Evolutionary conservation across 495 filamentous ascomycete genomes (phyloP).

Genomic region (Annulohypoxylon nitens): DNA sequence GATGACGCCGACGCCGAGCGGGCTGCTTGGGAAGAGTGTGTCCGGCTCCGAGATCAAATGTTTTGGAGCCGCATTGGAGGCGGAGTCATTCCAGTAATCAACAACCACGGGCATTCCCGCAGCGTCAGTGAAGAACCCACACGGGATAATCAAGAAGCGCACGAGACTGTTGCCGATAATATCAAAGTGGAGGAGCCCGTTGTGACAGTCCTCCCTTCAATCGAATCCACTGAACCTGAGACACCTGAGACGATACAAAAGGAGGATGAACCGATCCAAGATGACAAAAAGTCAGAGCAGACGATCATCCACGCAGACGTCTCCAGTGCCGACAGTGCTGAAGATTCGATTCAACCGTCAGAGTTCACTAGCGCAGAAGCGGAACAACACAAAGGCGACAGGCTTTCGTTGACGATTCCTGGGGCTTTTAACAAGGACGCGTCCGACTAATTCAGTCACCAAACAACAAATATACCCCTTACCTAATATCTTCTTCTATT

Average conservation of each 20-base stretch:
- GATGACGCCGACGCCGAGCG: slow-evolving; percentile 82
- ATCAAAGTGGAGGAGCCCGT: slow-evolving; percentile 14
- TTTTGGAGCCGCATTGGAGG: slow-evolving; percentile 95
- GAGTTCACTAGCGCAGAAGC: slow-evolving; percentile 20
- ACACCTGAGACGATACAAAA: slow-evolving; percentile 26
- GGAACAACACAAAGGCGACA: slow-evolving; percentile 32
- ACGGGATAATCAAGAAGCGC: slow-evolving; percentile 37
- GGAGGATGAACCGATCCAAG: slow-evolving; percentile 22
- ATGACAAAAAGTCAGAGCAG: slow-evolving; percentile 25
- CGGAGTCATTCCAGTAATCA: slow-evolving; percentile 80
- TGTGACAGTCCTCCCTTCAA: slow-evolving; percentile 3
- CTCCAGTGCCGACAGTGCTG: slow-evolving; percentile 1
- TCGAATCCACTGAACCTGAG: slow-evolving; percentile 21
- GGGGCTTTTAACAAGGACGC: slow-evolving; percentile 26
- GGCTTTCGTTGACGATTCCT: slow-evolving; percentile 46
- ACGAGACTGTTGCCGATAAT: slow-evolving; percentile 11
- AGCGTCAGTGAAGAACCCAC: slow-evolving; percentile 40
- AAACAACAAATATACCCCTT: slow-evolving; percentile 16
- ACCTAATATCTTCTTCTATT: slow-evolving; percentile 31
- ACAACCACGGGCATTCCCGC: slow-evolving; percentile 41
- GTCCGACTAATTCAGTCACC: slow-evolving; percentile 23
- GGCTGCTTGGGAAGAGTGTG: slow-evolving; percentile 92
- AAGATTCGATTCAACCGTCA: slow-evolving; percentile 13
- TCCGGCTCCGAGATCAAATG: slow-evolving; percentile 89
- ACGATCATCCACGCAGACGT: slow-evolving; percentile 2